Evolutionary conservation across 1,284 basidiomycete genomes (phyloP).

Genomic region (Wolfiporia cocos): DNA sequence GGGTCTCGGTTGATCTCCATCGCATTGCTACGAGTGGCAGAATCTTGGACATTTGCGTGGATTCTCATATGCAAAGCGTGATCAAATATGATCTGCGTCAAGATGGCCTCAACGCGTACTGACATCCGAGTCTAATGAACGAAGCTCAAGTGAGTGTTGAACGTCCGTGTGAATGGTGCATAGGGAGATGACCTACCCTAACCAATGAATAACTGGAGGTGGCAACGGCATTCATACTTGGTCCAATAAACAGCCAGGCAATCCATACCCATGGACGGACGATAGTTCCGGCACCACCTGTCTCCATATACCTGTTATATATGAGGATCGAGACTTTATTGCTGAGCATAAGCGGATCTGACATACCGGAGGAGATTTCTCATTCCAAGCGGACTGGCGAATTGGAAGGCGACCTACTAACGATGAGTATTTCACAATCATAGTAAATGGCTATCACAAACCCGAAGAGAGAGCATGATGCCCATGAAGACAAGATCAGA

Average conservation of each 20-base stretch:
- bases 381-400: slow-evolving; percentile 34
- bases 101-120: slow-evolving; percentile 49
- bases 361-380: slow-evolving; percentile 24
- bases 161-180: no score
- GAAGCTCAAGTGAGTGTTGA: no score
- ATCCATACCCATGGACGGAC: slow-evolving; percentile 56
- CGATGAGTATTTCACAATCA: neutral
- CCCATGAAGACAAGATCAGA: slow-evolving; percentile 10
- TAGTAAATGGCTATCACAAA: neutral
- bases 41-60: slow-evolving; percentile 33
- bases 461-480: slow-evolving; percentile 1
- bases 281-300: slow-evolving; percentile 25
- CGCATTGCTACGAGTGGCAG: neutral
- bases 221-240: slow-evolving; percentile 30
- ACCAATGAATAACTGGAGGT: slow-evolving; percentile 29
- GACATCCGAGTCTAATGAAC: slow-evolving; percentile 31
- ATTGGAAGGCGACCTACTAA: slow-evolving; percentile 5
- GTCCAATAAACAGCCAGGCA: slow-evolving; percentile 48
- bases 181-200: slow-evolving; percentile 9
- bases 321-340: neutral
- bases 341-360: neutral
- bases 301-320: slow-evolving; percentile 33
- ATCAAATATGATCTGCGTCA: slow-evolving; percentile 65
- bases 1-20: neutral
- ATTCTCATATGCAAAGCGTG: slow-evolving; percentile 63